Conservation (phyloP, 78 protist genomes). For the Cavenderia fasciculata region DNA sequence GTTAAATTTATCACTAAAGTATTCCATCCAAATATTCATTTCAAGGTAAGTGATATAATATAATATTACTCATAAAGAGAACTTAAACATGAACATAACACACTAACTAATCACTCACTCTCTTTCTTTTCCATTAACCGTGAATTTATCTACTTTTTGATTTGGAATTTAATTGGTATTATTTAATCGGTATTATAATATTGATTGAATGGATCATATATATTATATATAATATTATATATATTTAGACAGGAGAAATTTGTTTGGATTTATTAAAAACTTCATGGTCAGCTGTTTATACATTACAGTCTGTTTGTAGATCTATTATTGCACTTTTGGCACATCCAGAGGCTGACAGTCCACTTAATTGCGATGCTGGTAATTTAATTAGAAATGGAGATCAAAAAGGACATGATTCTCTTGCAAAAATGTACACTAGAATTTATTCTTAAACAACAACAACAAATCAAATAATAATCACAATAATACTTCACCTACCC, state of each 20-base stretch:
- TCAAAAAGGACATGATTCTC: slow-evolving; percentile 80
- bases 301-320: slow-evolving; percentile 88
- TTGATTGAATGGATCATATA: not conserved
- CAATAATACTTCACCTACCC: no score
- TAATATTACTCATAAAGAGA: not conserved
- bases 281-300: slow-evolving; percentile 91
- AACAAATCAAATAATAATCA: no score
- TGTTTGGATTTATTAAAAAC: slow-evolving; percentile 92
- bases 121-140: not conserved
- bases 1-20: slow-evolving; percentile 85
- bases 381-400: slow-evolving; percentile 89
- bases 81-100: no score
- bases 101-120: no score
- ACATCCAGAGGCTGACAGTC: slow-evolving; percentile 85
- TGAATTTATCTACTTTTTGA: no score
- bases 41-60: slow-evolving; percentile 32
- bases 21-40: slow-evolving; percentile 93
- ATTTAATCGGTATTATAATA: not conserved
- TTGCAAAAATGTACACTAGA: slow-evolving; percentile 87
- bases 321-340: slow-evolving; percentile 86
- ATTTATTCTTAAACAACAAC: slow-evolving; percentile 50
- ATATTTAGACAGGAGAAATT: slow-evolving; percentile 89
- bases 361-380: slow-evolving; percentile 94
- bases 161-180: no score
- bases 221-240: not conserved